Evolutionary conservation across 1,284 basidiomycete species (phyloP), one percentile per base, ranked within the genome.

Genomic region (Mycena citricolor): DNA sequence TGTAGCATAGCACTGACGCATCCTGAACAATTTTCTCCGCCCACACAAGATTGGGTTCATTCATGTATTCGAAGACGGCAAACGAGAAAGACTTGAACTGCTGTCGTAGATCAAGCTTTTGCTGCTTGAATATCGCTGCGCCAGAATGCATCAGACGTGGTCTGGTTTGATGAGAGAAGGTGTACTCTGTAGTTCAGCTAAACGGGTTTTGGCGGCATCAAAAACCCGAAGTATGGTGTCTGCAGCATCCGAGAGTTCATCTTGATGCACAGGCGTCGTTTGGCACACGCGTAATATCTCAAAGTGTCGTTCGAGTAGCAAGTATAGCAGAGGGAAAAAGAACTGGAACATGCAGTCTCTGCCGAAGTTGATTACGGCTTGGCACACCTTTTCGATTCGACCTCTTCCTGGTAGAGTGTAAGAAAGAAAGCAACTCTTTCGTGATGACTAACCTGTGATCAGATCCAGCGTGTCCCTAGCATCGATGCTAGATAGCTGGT

Each of bases 101-200:
- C n/a, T 57, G 49, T 12, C 40, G 47, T 1, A 56, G 45, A 29
- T 65, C 57, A 2, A 62, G 40, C n/a, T 56, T 61, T 35, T 65
- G 60, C 20, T 65, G 59, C 32, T 56, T 51, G 47, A 62, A 64
- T 16, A 54, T 57, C 2, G 57, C 63, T 65, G 32, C 5, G 17
- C 16, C n/a, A n/a, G n/a, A 4, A 22, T 6, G 22, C 10, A 24
- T 36, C n/a, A n/a, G n/a, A n/a, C 8, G 20, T n/a, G n/a, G n/a
- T n/a, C n/a, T n/a, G n/a, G n/a, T n/a, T n/a, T n/a, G n/a, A n/a
- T n/a, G n/a, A n/a, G n/a, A n/a, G n/a, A n/a, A n/a, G n/a, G n/a
- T n/a, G n/a, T n/a, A n/a, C n/a, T n/a, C n/a, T n/a, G n/a, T n/a
- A n/a, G n/a, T n/a, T n/a, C 2, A 14, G 29, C 26, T 3, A 46